Conservation (phyloP, 768 basidiomycete species). For the Trametes cubensis region DNA sequence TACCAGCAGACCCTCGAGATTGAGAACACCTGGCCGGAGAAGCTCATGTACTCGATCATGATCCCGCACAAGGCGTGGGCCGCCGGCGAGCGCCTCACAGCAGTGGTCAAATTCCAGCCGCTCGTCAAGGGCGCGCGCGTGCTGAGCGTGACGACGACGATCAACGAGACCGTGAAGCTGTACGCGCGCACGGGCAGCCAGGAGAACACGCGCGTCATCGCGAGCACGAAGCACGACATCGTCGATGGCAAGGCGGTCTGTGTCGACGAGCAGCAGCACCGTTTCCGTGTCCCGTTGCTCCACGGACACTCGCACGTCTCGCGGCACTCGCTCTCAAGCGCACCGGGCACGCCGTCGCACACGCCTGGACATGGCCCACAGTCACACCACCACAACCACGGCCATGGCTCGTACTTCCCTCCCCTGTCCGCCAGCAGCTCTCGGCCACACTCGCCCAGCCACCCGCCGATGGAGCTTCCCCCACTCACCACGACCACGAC, state of each 20-base stretch:
- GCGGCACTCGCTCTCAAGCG: slow-evolving; percentile 5
- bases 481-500: slow-evolving; percentile 33
- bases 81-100: slow-evolving; percentile 81
- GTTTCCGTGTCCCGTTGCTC: slow-evolving; percentile 31
- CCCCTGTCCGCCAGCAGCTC: slow-evolving; percentile 11
- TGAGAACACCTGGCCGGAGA: slow-evolving; percentile 97
- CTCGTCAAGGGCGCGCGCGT: slow-evolving; percentile 83
- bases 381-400: slow-evolving; percentile 2
- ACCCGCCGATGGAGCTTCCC: slow-evolving; percentile 27
- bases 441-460: slow-evolving; percentile 19
- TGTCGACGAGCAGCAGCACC: slow-evolving; percentile 35
- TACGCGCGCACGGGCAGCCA: slow-evolving; percentile 55
- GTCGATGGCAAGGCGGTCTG: slow-evolving; percentile 52
- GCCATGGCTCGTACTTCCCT: slow-evolving; percentile 24
- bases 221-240: slow-evolving; percentile 70
- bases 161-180: slow-evolving; percentile 77
- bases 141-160: slow-evolving; percentile 60
- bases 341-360: slow-evolving; percentile 20
- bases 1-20: slow-evolving; percentile 96
- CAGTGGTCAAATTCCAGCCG: slow-evolving; percentile 85
- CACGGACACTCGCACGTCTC: slow-evolving; percentile 22
- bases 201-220: slow-evolving; percentile 63
- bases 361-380: slow-evolving; percentile 9
- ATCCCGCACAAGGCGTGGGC: slow-evolving; percentile 97
- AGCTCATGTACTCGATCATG: slow-evolving; percentile 94